Base-by-base conservation (phyloP, 1,139 yeast species). In the Kodamaea alishanica region DNA sequence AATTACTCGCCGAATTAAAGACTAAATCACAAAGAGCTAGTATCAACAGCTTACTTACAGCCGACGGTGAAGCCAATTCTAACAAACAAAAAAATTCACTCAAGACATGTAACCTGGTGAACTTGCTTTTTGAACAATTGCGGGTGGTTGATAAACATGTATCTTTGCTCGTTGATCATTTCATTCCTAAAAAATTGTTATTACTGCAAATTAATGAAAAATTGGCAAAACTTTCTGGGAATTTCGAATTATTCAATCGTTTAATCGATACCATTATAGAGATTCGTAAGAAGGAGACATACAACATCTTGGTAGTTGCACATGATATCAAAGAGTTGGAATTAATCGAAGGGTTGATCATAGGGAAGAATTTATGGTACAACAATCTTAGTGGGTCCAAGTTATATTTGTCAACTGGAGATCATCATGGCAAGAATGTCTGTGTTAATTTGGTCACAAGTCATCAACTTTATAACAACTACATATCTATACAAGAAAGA, bases 111-210 rank as follows among this genome's bases (percentile, higher is more conserved):
- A 55, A 54, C 27, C 49, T 45, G 26, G 38, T 57, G 5, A 45
- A 48, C 10, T 53, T 80, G 31, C 63, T 84, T 24, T 68, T 70
- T 37, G 72, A 75, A 8, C 81, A 77, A 49, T 55, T 81, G 7
- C 55, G 66, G 26, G 68, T 73, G 12, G 63, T 81, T 0, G 66
- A 73, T 2, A 77, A 75, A 49, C 89, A 84, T 55, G 88, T 90
- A 1, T 78, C 83, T 29, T 61, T 84, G 32, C 55, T 84, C 30
- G 89, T 84, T 26, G 86, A 83, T 50, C 92, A 84, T 55, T 84
- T 79, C 50, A 79, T 84, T 54, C 88, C 92, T 8, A 77, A 80
- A 45, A 80, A 81, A 42, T 62, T 84, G 42, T 55, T 84, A 12
- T 60, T 82, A 30, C 75, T 78, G 78, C 86, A 82, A 46, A 70